Base-by-base conservation (phyloP, 495 filamentous ascomycete species). In the Lophiotrema nucula region DNA sequence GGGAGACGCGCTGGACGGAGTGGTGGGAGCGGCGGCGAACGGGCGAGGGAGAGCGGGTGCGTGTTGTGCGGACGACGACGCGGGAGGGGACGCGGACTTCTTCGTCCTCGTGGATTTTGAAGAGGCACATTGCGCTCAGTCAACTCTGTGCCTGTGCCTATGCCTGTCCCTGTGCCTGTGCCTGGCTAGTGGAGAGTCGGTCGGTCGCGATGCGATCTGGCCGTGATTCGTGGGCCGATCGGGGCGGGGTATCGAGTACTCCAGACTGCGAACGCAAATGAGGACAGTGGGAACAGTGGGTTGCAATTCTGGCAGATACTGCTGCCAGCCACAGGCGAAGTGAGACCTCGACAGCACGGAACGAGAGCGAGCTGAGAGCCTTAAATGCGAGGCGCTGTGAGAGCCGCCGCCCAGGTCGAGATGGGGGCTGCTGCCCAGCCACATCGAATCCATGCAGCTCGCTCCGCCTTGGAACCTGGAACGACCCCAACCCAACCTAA, bases 81-180 rank as follows among this genome's bases (percentile, higher is more conserved):
- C 67, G 56, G 41, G 61, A 56, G 0, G 65, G 65, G 27, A 69
- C 52, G 10, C 61, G 35, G 55, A 68, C 62, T 22, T 69, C 65
- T 51, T 72, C 70, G 27, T 74, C 72, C 31, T 72, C 57, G 41
- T 58, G 57, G 27, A 72, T 65, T 47, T 69, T 71, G 59, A 74
- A 26, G 25, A 74, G 67, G 60, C 72, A 74, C 72, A 74, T 74
- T 27, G 61, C 45, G 24, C 18, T 4, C 31, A 35, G n/a, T n/a
- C n/a, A n/a, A n/a, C n/a, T n/a, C n/a, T n/a, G n/a, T n/a, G n/a
- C n/a, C n/a, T n/a, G n/a, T n/a, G n/a, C n/a, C n/a, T n/a, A n/a
- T n/a, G n/a, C n/a, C n/a, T n/a, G n/a, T n/a, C n/a, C n/a, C n/a
- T 19, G 44, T 26, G 21, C 15, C 37, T 3, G 46, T 15, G 46